These are phyloP conservation scores for Schwanniomyces yamadae DNA, from an alignment of 805 yeast species.

Conservation along the genomic window DNA sequence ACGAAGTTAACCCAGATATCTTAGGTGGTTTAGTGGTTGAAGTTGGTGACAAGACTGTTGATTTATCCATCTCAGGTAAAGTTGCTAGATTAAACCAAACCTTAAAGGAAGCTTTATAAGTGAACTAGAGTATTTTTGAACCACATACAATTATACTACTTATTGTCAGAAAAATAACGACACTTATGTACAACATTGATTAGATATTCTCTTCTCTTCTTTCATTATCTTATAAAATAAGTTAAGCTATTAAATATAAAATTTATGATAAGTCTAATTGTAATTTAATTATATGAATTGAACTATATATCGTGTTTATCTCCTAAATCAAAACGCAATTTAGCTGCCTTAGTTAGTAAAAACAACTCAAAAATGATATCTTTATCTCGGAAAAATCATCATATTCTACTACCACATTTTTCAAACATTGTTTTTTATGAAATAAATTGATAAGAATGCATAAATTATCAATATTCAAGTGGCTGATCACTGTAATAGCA, in stretches of 20 bases:
- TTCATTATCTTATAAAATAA: slow-evolving; percentile 3
- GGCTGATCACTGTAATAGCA: slow-evolving; percentile 38
- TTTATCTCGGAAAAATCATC: no score
- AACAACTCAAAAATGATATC: no score
- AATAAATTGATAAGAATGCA: not conserved
- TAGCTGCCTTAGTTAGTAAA: no score
- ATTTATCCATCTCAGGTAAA: slow-evolving; percentile 81
- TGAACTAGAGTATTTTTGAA: slow-evolving; percentile 1
- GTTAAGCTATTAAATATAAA: slow-evolving; percentile 2
- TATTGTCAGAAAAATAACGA: slow-evolving; percentile 3
- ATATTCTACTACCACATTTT: no score
- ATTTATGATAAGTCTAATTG: slow-evolving; percentile 2
- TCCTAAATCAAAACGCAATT: no score
- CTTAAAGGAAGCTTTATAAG: slow-evolving; percentile 80
- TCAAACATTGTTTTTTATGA: no score
- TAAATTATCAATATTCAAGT: slow-evolving; percentile 12
- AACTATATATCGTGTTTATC: no score
- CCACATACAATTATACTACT: not conserved
- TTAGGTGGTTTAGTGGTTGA: slow-evolving; percentile 95
- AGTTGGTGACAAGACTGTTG: slow-evolving; percentile 96
- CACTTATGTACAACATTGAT: slow-evolving; percentile 4
- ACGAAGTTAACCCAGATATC: slow-evolving; percentile 84
- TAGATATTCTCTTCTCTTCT: slow-evolving; percentile 5
- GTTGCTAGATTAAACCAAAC: slow-evolving; percentile 86
- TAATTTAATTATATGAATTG: no score